phyloP scores from a whole-genome alignment of 495 filamentous ascomycete species.

The Neurospora sp. region DNA sequence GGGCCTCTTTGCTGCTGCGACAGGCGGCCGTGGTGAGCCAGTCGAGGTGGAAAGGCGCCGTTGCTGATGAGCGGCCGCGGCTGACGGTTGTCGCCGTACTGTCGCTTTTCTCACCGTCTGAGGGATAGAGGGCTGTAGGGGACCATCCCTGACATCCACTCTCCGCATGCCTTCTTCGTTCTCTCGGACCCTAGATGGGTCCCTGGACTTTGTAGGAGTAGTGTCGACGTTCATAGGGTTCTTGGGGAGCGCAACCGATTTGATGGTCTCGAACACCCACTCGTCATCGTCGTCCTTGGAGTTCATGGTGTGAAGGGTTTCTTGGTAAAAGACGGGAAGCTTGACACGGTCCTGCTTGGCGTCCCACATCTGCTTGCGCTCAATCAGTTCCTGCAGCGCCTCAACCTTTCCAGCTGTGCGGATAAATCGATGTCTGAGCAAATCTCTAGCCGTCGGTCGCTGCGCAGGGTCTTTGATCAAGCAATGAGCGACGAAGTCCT shows the following conservation, averaged over 20 bases:
- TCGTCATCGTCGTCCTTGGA: slow-evolving; percentile 64
- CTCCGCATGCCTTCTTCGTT: slow-evolving; percentile 48
- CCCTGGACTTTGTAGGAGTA: slow-evolving; percentile 32
- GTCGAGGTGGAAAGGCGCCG: slow-evolving; percentile 25
- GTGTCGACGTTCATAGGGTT: slow-evolving; percentile 21
- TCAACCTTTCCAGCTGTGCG: slow-evolving; percentile 75
- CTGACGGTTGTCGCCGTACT: slow-evolving; percentile 44
- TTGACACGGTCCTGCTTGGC: slow-evolving; percentile 48
- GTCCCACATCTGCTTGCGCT: slow-evolving; percentile 72
- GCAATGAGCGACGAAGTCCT: slow-evolving; percentile 84
- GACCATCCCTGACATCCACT: slow-evolving; percentile 49
- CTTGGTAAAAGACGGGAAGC: slow-evolving; percentile 77
- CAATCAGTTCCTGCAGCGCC: slow-evolving; percentile 75
- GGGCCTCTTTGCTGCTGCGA: slow-evolving; percentile 60
- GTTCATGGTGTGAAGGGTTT: slow-evolving; percentile 71
- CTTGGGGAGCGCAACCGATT: slow-evolving; percentile 39
- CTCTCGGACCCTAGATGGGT: slow-evolving; percentile 39
- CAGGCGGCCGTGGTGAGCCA: slow-evolving; percentile 37
- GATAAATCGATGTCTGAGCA: slow-evolving; percentile 87
- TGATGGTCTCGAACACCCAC: slow-evolving; percentile 98
- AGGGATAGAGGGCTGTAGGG: slow-evolving; percentile 41
- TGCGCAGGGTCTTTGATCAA: slow-evolving; percentile 82
- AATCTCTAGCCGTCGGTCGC: slow-evolving; percentile 74
- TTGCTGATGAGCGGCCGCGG: slow-evolving; percentile 17
- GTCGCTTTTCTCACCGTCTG: slow-evolving; percentile 42